Conservation (phyloP, 176 grass and related monocot species). For the Oryza coarctata region DNA sequence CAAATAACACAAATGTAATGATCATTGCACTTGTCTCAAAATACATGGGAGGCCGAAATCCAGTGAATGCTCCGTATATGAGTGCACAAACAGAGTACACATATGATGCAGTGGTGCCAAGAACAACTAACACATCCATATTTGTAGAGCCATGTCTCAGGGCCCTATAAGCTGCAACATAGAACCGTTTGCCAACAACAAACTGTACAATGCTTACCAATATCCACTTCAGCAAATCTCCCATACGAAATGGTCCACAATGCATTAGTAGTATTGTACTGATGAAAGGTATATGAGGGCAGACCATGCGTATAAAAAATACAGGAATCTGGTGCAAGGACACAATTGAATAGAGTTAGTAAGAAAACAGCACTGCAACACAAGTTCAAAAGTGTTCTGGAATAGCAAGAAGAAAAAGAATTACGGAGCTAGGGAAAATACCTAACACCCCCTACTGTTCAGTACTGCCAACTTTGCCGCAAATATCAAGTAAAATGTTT, state of each 20-base stretch:
- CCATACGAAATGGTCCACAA: conserved; percentile 76
- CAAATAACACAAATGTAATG: conserved; percentile 95
- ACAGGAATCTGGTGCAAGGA: conserved; percentile 77
- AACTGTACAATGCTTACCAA: conserved; percentile 91
- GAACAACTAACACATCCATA: conserved; percentile 96
- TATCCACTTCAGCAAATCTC: conserved; percentile 85
- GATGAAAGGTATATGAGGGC: conserved; percentile 71
- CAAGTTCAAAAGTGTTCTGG: not conserved
- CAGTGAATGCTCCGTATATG: conserved; percentile 70
- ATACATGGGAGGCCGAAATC: conserved; percentile 74
- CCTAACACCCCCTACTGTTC: not conserved
- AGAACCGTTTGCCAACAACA: conserved; percentile 81
- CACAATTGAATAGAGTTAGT: conserved; percentile 32
- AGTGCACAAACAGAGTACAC: conserved; percentile 85
- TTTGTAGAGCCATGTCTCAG: conserved; percentile 86
- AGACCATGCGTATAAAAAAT: conserved; percentile 89
- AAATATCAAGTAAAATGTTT: not conserved
- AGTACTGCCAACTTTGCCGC: not conserved
- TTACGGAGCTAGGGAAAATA: conserved; percentile 14
- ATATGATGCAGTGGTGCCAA: conserved; percentile 92
- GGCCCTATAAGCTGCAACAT: conserved; percentile 73
- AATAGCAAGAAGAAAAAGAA: not conserved
- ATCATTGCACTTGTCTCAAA: conserved; percentile 99
- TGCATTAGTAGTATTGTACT: conserved; percentile 61
- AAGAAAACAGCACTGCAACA: not conserved